A percentile compares a stretch with the other conserved stretches of the same genome.
Evolutionary conservation across 495 filamentous ascomycete genomes (phyloP).

Genomic region (Neurospora intermedia): DNA sequence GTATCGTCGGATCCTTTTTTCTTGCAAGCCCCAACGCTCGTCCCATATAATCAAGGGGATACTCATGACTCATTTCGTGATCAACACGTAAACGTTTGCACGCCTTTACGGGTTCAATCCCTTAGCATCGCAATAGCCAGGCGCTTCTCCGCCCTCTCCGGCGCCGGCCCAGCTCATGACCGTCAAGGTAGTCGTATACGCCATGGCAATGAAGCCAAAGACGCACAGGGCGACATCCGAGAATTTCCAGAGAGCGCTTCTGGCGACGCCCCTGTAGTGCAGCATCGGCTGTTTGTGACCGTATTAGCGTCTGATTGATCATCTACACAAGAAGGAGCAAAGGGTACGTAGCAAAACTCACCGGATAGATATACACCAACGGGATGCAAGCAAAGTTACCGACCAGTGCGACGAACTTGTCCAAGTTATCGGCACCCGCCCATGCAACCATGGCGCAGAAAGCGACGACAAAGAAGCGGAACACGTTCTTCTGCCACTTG

Average conservation of each 20-base stretch:
- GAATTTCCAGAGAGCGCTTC: slow-evolving; percentile 46
- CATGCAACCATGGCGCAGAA: slow-evolving; percentile 80
- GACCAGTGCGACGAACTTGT: slow-evolving; percentile 93
- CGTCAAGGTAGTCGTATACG: slow-evolving; percentile 80
- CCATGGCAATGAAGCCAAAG: slow-evolving; percentile 78
- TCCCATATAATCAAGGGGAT: background rate
- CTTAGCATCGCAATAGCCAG: slow-evolving; percentile 40
- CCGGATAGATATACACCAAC: slow-evolving; percentile 94
- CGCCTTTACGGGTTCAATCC: background rate
- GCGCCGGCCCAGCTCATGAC: slow-evolving; percentile 64
- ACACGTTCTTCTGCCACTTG: slow-evolving; percentile 98
- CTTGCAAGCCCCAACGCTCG: background rate
- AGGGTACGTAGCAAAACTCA: slow-evolving; percentile 35
- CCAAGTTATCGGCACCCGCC: slow-evolving; percentile 83
- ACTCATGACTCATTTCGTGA: background rate
- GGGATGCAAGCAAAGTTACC: slow-evolving; percentile 98
- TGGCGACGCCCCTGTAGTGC: slow-evolving; percentile 71
- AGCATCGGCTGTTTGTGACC: slow-evolving; percentile 58
- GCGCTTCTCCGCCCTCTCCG: slow-evolving; percentile 23
- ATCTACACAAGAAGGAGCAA: background rate
- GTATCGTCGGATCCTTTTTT: background rate
- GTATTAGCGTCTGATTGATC: slow-evolving; percentile 14
- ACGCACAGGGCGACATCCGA: slow-evolving; percentile 64
- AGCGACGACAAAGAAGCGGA: slow-evolving; percentile 83
- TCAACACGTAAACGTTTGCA: background rate